A percentile compares a stretch with the other conserved stretches of the same genome.
phyloP scores from a whole-genome alignment of 805 yeast genomes.

The Metschnikowia cerradonensis region DNA sequence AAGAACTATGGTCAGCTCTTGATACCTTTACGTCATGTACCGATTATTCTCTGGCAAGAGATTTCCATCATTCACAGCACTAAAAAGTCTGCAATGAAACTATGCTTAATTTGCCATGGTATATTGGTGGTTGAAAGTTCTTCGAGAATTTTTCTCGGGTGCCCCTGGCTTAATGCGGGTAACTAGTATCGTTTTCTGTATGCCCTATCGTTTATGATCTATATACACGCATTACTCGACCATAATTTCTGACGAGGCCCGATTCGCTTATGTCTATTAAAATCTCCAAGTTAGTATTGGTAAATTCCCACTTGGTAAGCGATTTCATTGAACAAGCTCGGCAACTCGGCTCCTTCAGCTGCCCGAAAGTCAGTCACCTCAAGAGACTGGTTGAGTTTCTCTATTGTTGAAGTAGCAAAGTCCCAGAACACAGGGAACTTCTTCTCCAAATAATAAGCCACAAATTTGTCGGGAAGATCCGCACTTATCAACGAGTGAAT shows the following conservation, averaged over 20 bases:
- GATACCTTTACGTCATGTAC: slow-evolving; percentile 26
- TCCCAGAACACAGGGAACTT: slow-evolving; percentile 28
- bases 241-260: too few relatives aligned
- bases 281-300: background rate
- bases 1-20: slow-evolving; percentile 10
- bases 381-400: slow-evolving; percentile 13
- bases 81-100: slow-evolving; percentile 37
- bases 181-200: background rate
- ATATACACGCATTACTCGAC: background rate
- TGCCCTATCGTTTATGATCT: background rate
- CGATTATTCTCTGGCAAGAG: slow-evolving; percentile 36
- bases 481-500: slow-evolving; percentile 28
- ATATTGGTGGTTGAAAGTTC: background rate
- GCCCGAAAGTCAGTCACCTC: slow-evolving; percentile 16
- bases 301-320: slow-evolving; percentile 12
- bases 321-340: slow-evolving; percentile 35
- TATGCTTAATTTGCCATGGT: slow-evolving; percentile 43
- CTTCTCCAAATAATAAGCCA: slow-evolving; percentile 28
- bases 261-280: too few relatives aligned
- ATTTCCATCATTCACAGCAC: slow-evolving; percentile 43
- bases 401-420: slow-evolving; percentile 12
- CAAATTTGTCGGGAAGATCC: slow-evolving; percentile 40
- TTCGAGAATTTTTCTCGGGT: background rate
- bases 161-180: slow-evolving; percentile 10
- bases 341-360: slow-evolving; percentile 28